Evolutionary conservation across 2,329 filamentous ascomycete species (phyloP), one percentile per base, ranked within the genome.

Genomic region (Colletotrichum horii): DNA sequence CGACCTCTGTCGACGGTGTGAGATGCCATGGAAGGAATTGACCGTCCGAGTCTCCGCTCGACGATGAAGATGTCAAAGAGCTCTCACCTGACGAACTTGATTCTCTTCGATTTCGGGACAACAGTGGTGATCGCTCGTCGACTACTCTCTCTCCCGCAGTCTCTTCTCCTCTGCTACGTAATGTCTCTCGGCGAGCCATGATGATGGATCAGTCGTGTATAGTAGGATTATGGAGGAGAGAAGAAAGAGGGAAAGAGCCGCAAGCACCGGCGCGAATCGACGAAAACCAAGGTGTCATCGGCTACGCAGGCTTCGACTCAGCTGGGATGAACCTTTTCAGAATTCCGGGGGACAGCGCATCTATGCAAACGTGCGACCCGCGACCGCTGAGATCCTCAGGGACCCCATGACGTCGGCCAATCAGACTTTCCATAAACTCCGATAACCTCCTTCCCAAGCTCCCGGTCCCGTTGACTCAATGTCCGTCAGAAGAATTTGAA

Each of bases 21-120:
- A 75, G 74, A 67, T 65, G 70, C 74, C 74, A 76, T n/a, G 76
- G 69, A 32, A 77, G 43, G 32, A 58, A 66, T 38, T 67, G 65
- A 48, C 66, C 74, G n/a, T 74, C 69, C 38, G 69, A 76, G 65
- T 68, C 70, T 55, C 66, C 62, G 74, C 69, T 69, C 22, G 73
- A 76, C 61, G 73, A 71, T 32, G 52, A 73, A 11, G 61, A 74
- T 30, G 69, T 69, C 64, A 65, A 66, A 55, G 74, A 76, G 43
- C 69, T 74, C 64, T 73, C 74, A 65, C 74, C 74, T 72, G 69
- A 76, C 16, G 74, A 74, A 22, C 70, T 74, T n/a, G 65, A 65
- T 22, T 65, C 74, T 14, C 74, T 70, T 60, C 74, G 70, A 66
- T 58, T 48, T 6, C 26, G 66, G 16, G 70, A 52, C 30, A 76